Evolutionary conservation across 2,329 filamentous ascomycete species (phyloP).

Genomic region (Penicillium sp.): DNA sequence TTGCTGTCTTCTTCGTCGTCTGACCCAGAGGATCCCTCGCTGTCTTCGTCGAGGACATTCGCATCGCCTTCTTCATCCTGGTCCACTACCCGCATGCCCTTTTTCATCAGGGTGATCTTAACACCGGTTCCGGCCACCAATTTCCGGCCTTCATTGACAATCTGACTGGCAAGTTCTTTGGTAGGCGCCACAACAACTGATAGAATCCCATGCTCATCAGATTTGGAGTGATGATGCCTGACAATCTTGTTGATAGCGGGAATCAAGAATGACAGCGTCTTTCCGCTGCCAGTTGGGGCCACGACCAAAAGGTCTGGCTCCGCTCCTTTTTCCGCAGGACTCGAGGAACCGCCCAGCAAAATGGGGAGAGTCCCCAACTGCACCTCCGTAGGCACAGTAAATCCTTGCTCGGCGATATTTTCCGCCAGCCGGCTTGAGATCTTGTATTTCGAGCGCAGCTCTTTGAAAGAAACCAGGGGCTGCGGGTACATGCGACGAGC

Average conservation of each 20-base stretch:
- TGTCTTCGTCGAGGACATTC: slow-evolving; percentile 37
- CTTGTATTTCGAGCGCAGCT: slow-evolving; percentile 66
- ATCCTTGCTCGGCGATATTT: slow-evolving; percentile 80
- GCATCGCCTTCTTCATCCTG: slow-evolving; percentile 41
- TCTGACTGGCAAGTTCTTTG: slow-evolving; percentile 74
- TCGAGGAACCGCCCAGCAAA: slow-evolving; percentile 53
- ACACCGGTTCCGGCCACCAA: slow-evolving; percentile 70
- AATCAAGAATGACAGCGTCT: slow-evolving; percentile 89
- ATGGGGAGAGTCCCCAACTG: slow-evolving; percentile 82
- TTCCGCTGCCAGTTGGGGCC: slow-evolving; percentile 92
- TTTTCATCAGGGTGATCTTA: slow-evolving; percentile 74
- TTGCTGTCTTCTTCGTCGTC: slow-evolving; percentile 29
- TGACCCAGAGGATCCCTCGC: slow-evolving; percentile 37
- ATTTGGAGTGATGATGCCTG: slow-evolving; percentile 47
- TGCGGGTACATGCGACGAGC: slow-evolving; percentile 64
- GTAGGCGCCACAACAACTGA: slow-evolving; percentile 73
- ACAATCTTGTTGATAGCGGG: slow-evolving; percentile 75
- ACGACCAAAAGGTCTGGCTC: slow-evolving; percentile 75
- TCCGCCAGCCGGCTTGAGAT: slow-evolving; percentile 67
- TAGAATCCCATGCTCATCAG: slow-evolving; percentile 56
- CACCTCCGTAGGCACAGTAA: slow-evolving; percentile 84
- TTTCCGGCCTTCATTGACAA: slow-evolving; percentile 77
- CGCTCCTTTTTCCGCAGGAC: slow-evolving; percentile 32
- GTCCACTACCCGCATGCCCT: slow-evolving; percentile 67
- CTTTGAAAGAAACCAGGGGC: slow-evolving; percentile 70